Evolutionary conservation across 805 yeast species (phyloP), one percentile per base, ranked within the genome.

Genomic region (Candida qinlingensis): DNA sequence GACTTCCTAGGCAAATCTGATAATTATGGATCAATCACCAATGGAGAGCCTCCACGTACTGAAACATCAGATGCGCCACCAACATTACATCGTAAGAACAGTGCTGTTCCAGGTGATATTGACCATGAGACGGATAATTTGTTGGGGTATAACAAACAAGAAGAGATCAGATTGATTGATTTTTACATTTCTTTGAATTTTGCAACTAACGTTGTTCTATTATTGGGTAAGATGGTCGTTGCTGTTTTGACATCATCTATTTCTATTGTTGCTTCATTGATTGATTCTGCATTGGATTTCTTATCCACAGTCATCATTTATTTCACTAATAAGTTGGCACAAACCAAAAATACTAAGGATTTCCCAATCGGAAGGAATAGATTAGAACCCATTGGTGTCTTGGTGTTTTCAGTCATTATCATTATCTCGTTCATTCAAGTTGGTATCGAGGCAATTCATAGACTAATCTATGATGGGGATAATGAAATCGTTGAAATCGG

Each of bases 351-450:
- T 57, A 74, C 81, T 73, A 68, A 71, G 45, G 66, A 67, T 30
- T 81, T 77, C 56, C 95, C 95, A 0, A 79, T 87, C 27, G 95
- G 95, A 3, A 70, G 87, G 42, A 73, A 81, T 37, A 74, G 90
- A 52, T 68, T 86, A 37, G 94, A 86, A 60, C 95, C 95, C 1
- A 72, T 86, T 48, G 94, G 95, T 0, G 85, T 86, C 13, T 70
- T 87, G 49, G 80, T 86, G 2, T 86, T 86, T 59, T 82, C 89
- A 1, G 73, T 85, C 37, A 71, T 87, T 37, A 86, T 86, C 53
- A 80, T 86, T 28, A 68, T 84, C 26, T 83, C 91, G 4, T 86
- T 86, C 52, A 58, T 82, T 42, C 90, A 85, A 60, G 88, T 86
- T 49, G 85, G 83, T 2, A 77, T 80, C 47, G 87, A 82, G 59